A percentile compares a stretch with the other conserved stretches of the same genome.
phyloP scores from a whole-genome alignment of 2,329 filamentous ascomycete species.

The Sodiomyces alkalinus region DNA sequence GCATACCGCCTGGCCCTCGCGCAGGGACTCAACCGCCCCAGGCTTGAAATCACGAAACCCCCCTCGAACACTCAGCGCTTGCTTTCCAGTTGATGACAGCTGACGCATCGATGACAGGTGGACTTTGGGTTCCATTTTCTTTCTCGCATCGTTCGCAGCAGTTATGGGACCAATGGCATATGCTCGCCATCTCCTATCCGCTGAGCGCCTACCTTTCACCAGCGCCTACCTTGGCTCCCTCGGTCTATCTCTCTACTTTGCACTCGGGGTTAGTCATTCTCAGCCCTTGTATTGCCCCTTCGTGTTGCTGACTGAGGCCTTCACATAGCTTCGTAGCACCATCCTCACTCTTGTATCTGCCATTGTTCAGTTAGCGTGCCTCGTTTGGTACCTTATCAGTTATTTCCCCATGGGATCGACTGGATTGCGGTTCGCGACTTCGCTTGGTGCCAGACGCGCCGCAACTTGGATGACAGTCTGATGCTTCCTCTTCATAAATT shows the following conservation, averaged over 20 bases:
- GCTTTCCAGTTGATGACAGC: slow-evolving; percentile 3
- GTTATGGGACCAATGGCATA: slow-evolving; percentile 87
- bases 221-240: slow-evolving; percentile 92
- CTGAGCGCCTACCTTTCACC: slow-evolving; percentile 78
- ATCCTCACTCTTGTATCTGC: slow-evolving; percentile 74
- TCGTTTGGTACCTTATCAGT: slow-evolving; percentile 88
- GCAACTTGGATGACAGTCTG: slow-evolving; percentile 77
- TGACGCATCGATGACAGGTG: slow-evolving; percentile 48
- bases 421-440: slow-evolving; percentile 71
- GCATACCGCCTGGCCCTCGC: too few relatives aligned
- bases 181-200: slow-evolving; percentile 68
- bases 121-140: slow-evolving; percentile 83
- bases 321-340: slow-evolving; percentile 59
- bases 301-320: slow-evolving; percentile 9
- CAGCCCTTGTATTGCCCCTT: too few relatives aligned
- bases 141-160: slow-evolving; percentile 83
- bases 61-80: too few relatives aligned
- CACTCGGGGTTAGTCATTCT: slow-evolving; percentile 61
- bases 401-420: slow-evolving; percentile 96
- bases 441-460: slow-evolving; percentile 72
- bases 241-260: slow-evolving; percentile 76
- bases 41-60: too few relatives aligned
- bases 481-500: too few relatives aligned
- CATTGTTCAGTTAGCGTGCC: slow-evolving; percentile 65
- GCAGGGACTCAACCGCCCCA: too few relatives aligned